Evolutionary conservation across 352 stramenopile species (phyloP).

Genomic region (Pythium phragmiticola): DNA sequence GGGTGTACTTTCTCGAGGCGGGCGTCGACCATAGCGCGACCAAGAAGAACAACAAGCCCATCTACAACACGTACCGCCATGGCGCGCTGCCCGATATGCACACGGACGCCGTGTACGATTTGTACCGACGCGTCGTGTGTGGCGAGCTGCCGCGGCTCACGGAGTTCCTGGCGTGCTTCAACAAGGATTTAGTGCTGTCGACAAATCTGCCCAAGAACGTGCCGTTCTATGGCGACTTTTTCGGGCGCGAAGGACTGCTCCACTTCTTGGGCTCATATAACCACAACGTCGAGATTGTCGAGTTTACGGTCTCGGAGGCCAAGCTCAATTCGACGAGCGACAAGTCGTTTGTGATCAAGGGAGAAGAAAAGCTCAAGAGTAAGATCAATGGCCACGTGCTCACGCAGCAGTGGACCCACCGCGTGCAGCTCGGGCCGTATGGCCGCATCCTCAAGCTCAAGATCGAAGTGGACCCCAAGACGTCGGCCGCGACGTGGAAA

Average conservation of each 20-base stretch:
- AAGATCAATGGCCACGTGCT: conserved; percentile 74
- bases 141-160: conserved; percentile 51
- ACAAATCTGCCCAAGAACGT: conserved; percentile 79
- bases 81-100: conserved; percentile 70
- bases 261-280: conserved; percentile 75
- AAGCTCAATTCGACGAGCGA: conserved; percentile 51
- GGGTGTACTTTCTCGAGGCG: conserved; percentile 85
- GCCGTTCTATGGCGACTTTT: conserved; percentile 82
- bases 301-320: conserved; percentile 75
- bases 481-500: conserved; percentile 71
- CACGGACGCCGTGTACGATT: conserved; percentile 76
- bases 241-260: conserved; percentile 78
- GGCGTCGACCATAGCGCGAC: conserved; percentile 79
- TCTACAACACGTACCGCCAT: conserved; percentile 82
- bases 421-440: conserved; percentile 76
- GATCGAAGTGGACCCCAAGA: conserved; percentile 77
- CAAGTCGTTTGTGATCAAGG: conserved; percentile 74
- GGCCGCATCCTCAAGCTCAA: conserved; percentile 80
- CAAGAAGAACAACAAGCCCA: conserved; percentile 78
- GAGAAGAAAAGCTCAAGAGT: conserved; percentile 79
- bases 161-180: conserved; percentile 84
- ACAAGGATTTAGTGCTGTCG: conserved; percentile 88
- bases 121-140: conserved; percentile 63
- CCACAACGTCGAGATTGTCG: conserved; percentile 77
- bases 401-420: conserved; percentile 72